Conservation (phyloP, 768 basidiomycete genomes). For the Rhizopogon vulgaris region DNA sequence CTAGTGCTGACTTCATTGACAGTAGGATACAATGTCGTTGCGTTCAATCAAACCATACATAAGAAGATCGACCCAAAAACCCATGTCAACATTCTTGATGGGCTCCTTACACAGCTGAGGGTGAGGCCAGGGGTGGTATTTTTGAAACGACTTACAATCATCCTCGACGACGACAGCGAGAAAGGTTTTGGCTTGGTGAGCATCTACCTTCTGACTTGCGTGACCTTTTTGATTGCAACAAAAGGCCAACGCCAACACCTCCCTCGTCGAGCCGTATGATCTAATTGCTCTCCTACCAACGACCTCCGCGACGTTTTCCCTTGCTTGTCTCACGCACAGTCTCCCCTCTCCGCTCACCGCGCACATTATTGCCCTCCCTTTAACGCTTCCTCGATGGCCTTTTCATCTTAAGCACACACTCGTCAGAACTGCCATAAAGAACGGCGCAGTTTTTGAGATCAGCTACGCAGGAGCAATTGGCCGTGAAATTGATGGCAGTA, state of each 20-base stretch:
- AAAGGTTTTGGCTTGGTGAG: slow-evolving; percentile 78
- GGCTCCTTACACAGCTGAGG: slow-evolving; percentile 53
- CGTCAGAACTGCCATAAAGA: slow-evolving; percentile 72
- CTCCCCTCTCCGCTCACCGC: slow-evolving; percentile 71
- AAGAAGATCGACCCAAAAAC: slow-evolving; percentile 67
- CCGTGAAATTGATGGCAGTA: slow-evolving; percentile 49
- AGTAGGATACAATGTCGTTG: slow-evolving; percentile 88
- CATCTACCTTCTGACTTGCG: slow-evolving; percentile 1
- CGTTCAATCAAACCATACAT: slow-evolving; percentile 66
- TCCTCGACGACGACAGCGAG: slow-evolving; percentile 78
- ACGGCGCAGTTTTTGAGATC: slow-evolving; percentile 81
- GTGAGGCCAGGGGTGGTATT: slow-evolving; percentile 54
- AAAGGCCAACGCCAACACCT: slow-evolving; percentile 66
- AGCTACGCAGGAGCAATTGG: slow-evolving; percentile 71
- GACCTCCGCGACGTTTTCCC: slow-evolving; percentile 64
- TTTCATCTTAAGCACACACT: slow-evolving; percentile 82
- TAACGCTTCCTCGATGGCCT: slow-evolving; percentile 71
- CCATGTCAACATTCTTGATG: slow-evolving; percentile 59
- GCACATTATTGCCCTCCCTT: slow-evolving; percentile 75
- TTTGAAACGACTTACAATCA: slow-evolving; percentile 73
- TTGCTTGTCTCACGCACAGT: slow-evolving; percentile 76
- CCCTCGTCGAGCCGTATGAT: slow-evolving; percentile 63
- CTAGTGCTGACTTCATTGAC: slow-evolving; percentile 7
- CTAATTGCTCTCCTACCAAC: slow-evolving; percentile 73
- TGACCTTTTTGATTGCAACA: background rate